A percentile compares a stretch with the other conserved stretches of the same genome.
These are phyloP conservation scores for Oxalis stricta DNA, from an alignment of 441 rosid genomes.

Conservation along the genomic window DNA sequence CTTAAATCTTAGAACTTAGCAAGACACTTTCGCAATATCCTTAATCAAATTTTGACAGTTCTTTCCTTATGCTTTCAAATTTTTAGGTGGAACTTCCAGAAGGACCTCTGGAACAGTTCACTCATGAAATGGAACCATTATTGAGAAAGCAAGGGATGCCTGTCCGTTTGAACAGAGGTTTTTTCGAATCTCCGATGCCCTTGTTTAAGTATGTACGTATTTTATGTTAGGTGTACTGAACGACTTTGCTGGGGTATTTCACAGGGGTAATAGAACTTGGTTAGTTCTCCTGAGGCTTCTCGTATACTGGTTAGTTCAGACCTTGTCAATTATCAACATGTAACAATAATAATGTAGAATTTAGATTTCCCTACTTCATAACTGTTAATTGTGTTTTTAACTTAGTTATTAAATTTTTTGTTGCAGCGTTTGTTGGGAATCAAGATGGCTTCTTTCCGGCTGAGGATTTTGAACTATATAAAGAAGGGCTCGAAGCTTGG, in stretches of 20 bases:
- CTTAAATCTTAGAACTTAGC: too few relatives aligned
- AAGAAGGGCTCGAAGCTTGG: conserved; percentile 47
- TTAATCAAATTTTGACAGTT: not conserved
- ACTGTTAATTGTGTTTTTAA: too few relatives aligned
- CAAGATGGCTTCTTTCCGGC: conserved; percentile 83
- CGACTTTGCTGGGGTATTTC: too few relatives aligned
- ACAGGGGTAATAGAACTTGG: conserved; percentile 87
- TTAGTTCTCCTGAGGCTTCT: conserved; percentile 74
- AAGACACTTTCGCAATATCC: too few relatives aligned
- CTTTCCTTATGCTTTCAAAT: not conserved
- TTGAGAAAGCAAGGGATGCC: conserved; percentile 94
- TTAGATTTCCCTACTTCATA: too few relatives aligned
- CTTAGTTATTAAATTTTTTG: too few relatives aligned
- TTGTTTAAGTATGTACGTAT: too few relatives aligned
- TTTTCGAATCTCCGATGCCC: not conserved
- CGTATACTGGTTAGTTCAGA: conserved; percentile 59
- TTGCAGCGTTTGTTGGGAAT: conserved; percentile 79
- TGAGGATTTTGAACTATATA: conserved; percentile 63
- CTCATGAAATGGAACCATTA: conserved; percentile 98
- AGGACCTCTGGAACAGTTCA: conserved; percentile 85
- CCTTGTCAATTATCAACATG: not conserved
- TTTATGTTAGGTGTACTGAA: too few relatives aligned
- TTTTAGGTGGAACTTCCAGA: conserved; percentile 68
- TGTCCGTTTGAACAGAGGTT: conserved; percentile 88
- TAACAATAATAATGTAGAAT: not conserved